Base-by-base conservation (phyloP, 1,284 basidiomycete species). In the Melampsora larici-populina region DNA sequence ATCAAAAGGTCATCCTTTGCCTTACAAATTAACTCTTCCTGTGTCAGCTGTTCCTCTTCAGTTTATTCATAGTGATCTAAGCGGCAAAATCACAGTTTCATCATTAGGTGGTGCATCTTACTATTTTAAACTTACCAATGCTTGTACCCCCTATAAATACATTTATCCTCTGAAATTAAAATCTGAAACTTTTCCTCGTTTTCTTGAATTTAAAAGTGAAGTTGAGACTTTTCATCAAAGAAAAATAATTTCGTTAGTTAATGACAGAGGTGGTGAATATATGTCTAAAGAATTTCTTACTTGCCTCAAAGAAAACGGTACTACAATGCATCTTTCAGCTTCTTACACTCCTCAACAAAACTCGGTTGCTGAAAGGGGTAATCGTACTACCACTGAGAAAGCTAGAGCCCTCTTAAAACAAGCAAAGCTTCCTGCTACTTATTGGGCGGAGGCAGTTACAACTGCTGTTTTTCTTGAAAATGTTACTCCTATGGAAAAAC, bases 381-480 rank as follows among this genome's bases (percentile, higher is more conserved):
- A 62, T 48, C 55, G 60, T 9, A 63, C 70, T 5, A 72, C 58
- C 11, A 31, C 58, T 43, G 70, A 72, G 40, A 72, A 64, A 43
- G 55, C 70, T 26, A 18, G 70, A n/a, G 58, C 55, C 24, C 24
- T 72, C 24, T n/a, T 72, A 5, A 62, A 64, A 31, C 70, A 72
- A 49, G 55, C 58, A 7, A 48, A 48, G 11, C 36, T 71, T 36
- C 70, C 70, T 11, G 36, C 31, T 18, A 8, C 21, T 24, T 62
- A 13, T 62, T 62, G 60, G 60, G 60, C 21, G 24, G 60, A 62
- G 24, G 60, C 60, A 21, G 60, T 62, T 26, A 29, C 26, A 9
- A 62, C 60, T 15, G 24, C 13, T 29, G 60, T 62, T 24, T 62
- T 62, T 24, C 60, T 62, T 29, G 60, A 62, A 62, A 62, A 62